Percentiles rank a stretch among this genome's conserved stretches.
These are phyloP conservation scores for Trichoderma citrinoviride DNA, from an alignment of 2,329 filamentous ascomycete species.

Conservation along the genomic window DNA sequence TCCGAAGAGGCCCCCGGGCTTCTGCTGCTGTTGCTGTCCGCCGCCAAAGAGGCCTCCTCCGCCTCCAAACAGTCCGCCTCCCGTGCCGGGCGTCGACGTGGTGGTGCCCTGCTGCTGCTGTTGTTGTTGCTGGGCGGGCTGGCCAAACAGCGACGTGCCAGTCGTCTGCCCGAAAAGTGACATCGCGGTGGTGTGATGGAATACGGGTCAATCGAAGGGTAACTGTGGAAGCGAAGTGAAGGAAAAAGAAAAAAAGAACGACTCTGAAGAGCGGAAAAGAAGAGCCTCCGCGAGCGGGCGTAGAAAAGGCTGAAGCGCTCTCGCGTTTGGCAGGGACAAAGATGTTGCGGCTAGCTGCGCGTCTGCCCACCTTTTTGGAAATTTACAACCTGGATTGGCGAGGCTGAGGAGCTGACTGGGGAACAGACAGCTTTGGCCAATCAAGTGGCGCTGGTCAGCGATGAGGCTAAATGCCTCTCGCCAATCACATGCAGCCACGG, in stretches of 20 bases:
- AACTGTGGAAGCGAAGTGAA: constrained; percentile 5
- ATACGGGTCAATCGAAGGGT: neutral
- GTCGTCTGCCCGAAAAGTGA: constrained; percentile 37
- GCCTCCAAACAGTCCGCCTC: constrained; percentile 25
- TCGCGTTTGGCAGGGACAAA: constrained; percentile 21
- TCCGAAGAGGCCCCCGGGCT: constrained; percentile 22
- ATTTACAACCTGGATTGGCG: constrained; percentile 31
- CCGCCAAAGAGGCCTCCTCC: constrained; percentile 24
- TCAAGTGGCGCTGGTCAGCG: constrained; percentile 26
- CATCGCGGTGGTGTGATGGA: constrained; percentile 28
- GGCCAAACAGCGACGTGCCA: constrained; percentile 25
- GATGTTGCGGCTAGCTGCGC: constrained; percentile 24
- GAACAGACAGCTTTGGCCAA: constrained; percentile 36
- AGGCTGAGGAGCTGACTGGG: constrained; percentile 30
- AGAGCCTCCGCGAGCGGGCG: constrained; percentile 16
- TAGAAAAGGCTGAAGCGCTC: constrained; percentile 17
- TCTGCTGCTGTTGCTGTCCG: constrained; percentile 24
- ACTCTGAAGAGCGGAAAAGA: constrained; percentile 22
- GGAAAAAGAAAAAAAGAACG: neutral
- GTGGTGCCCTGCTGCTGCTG: constrained; percentile 23
- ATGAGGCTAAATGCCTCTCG: neutral
- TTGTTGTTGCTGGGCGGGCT: constrained; percentile 24
- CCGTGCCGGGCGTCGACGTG: constrained; percentile 20
- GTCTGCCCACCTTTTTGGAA: constrained; percentile 31
- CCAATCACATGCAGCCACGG: neutral